Evolutionary conservation across 371 early-diverging fungal species (phyloP), one percentile per base, ranked within the genome.

Genomic region (Syncephalastrum sp.): DNA sequence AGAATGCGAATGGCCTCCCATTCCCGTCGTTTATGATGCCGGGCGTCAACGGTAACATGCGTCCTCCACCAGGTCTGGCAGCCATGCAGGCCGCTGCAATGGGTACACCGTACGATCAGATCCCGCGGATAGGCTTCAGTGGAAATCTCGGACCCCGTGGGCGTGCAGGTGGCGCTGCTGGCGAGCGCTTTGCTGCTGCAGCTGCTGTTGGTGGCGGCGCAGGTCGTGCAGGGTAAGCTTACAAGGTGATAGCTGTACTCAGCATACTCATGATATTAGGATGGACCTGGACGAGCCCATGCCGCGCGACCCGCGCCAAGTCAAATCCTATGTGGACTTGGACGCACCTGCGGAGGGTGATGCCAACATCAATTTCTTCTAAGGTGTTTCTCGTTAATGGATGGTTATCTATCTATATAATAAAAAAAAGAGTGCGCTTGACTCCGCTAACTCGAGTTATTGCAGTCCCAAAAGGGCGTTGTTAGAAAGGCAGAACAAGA

Each of bases 291-390:
- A 75, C 25, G 69, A 68, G 16, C 55, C 59, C 52, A 50, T 79
- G 50, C 77, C 77, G 13, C 70, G 63, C 10, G 88, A 89, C 63
- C 87, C 88, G 17, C 82, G 90, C 47, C 86, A 88, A 72, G 87
- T 92, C 54, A 90, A 89, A 64, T 91, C 91, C 5, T 94, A 94
- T 57, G 90, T 93, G 45, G 94, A 94, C 59, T 67, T 93, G 57
- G 94, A 94, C 74, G 92, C 91, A 29, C 94, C 94, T 6, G 91
- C 88, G 15, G 91, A 90, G 66, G 92, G 91, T 33, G 92, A 90
- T 49, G 69, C 87, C 16, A 88, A 91, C 64, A 70, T 84, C 38
- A 33, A 12, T 33, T 33, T 33, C 38, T 33, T 33, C 12, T 33
- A 10, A 33, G 38, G 38, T 10, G 38, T 33, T 33, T 33, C 38